Evolutionary conservation across 2,329 filamentous ascomycete genomes (phyloP).

Genomic region (Aspergillus hortae): DNA sequence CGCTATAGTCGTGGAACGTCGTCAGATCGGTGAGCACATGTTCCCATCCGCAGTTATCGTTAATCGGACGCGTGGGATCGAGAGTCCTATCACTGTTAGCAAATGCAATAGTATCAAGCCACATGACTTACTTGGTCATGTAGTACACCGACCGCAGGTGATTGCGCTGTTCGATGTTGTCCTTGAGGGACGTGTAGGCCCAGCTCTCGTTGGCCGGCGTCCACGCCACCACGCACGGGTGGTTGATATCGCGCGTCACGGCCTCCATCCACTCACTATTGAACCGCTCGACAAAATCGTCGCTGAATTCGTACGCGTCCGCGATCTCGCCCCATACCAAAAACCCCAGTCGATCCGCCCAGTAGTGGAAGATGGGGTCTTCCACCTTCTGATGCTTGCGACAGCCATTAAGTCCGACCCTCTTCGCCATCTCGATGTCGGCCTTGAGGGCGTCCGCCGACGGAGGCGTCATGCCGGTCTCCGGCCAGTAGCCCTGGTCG

Average conservation of each 20-base stretch:
- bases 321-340: slow-evolving; percentile 70
- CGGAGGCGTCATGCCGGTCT: slow-evolving; percentile 64
- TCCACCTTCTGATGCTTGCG: slow-evolving; percentile 68
- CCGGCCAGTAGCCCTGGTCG: slow-evolving; percentile 70
- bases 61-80: slow-evolving; percentile 62
- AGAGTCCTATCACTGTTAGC: slow-evolving; percentile 39
- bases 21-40: slow-evolving; percentile 62
- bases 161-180: slow-evolving; percentile 57
- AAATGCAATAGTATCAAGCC: neutral
- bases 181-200: slow-evolving; percentile 59
- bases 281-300: slow-evolving; percentile 58
- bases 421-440: slow-evolving; percentile 61
- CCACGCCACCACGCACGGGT: slow-evolving; percentile 63
- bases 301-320: slow-evolving; percentile 61
- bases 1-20: slow-evolving; percentile 66
- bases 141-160: slow-evolving; percentile 64
- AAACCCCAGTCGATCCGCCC: slow-evolving; percentile 63
- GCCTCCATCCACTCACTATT: slow-evolving; percentile 63
- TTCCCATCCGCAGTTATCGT: slow-evolving; percentile 71
- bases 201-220: slow-evolving; percentile 64
- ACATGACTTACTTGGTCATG: slow-evolving; percentile 52
- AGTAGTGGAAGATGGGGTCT: slow-evolving; percentile 63
- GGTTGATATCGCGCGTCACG: slow-evolving; percentile 62
- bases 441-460: slow-evolving; percentile 63
- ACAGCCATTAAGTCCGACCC: slow-evolving; percentile 65